phyloP scores from a whole-genome alignment of 1,284 basidiomycete genomes.

The Ganoderma multipileum region DNA sequence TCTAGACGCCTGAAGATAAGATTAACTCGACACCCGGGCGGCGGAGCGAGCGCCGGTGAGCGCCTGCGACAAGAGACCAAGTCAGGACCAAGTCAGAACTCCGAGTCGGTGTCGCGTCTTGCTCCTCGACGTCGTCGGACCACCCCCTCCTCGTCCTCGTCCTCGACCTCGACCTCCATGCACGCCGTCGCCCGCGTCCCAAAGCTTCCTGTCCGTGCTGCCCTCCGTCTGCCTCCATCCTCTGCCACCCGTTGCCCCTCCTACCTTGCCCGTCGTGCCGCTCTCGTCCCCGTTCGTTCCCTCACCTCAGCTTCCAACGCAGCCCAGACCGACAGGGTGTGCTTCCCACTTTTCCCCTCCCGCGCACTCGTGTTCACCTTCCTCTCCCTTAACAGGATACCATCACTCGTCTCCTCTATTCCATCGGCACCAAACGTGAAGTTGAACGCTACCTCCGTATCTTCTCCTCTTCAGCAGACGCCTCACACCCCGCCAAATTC shows the following conservation, averaged over 20 bases:
- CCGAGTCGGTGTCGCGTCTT: neutral
- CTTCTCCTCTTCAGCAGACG: slow-evolving; percentile 89
- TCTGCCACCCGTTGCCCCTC: slow-evolving; percentile 56
- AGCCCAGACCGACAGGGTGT: slow-evolving; percentile 66
- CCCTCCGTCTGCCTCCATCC: slow-evolving; percentile 45
- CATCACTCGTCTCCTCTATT: slow-evolving; percentile 92
- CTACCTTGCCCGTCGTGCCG: slow-evolving; percentile 45
- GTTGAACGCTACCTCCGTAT: slow-evolving; percentile 96
- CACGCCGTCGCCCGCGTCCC: slow-evolving; percentile 34
- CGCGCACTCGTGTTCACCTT: neutral
- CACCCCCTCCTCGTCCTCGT: slow-evolving; percentile 4
- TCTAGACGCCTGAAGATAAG: slow-evolving; percentile 10
- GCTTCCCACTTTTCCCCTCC: slow-evolving; percentile 3
- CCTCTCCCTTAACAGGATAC: slow-evolving; percentile 68
- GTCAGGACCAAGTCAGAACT: too few species aligned
- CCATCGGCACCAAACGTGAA: slow-evolving; percentile 93
- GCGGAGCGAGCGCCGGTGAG: neutral
- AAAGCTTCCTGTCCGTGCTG: slow-evolving; percentile 25
- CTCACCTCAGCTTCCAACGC: slow-evolving; percentile 50
- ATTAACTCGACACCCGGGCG: too few species aligned
- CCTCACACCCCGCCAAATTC: slow-evolving; percentile 86
- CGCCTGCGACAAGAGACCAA: too few species aligned
- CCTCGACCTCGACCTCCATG: slow-evolving; percentile 31
- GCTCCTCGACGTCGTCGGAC: slow-evolving; percentile 9
- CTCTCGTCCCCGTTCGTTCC: slow-evolving; percentile 42